Base-by-base conservation (phyloP, 1,284 basidiomycete genomes). In the Clitocybe nebularis region DNA sequence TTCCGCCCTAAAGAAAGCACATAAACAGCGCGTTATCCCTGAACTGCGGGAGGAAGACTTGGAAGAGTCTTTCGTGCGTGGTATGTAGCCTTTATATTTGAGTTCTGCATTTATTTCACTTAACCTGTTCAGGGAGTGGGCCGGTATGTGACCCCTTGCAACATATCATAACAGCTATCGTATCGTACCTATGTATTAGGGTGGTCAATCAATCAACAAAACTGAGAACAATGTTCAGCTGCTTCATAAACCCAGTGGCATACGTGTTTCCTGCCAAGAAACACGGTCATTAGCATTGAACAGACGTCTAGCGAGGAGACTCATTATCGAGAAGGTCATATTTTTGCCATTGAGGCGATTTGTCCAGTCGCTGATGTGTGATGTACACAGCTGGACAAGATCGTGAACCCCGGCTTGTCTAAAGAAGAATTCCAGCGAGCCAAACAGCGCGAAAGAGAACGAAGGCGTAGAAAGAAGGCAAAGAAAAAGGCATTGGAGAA, bases 151-250 rank as follows among this genome's bases (percentile, higher is more conserved):
- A 42, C 48, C 41, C 45, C 24, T 43, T 44, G 49, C 36, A 43
- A 40, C 44, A 47, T 39, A n/a, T 41, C 38, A 22, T 28, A 33
- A 41, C 48, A 46, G 44, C 43, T 50, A 39, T 44, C 14, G 20
- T 51, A 47, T 56, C 48, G 48, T 45, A 47, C 49, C 40, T 42
- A 45, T 58, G 43, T 53, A 44, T 47, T 52, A 74, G 56, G 87
- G 87, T 20, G 88, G 87, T 24, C 87, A 90, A 67, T 89, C 87
- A 19, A 79, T 90, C 56, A 90, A 90, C 68, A 90, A 90, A 68
- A 89, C 87, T 45, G 74, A 84, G 64, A 89, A 88, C 58, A 85
- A 87, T 56, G 86, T 90, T 21, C 87, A 89, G 57, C 66, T 90
- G 19, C 60, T 87, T 36, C 87, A 90, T 59, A 85, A 77, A 54